These are phyloP conservation scores for Erythrophleum fordii DNA, from an alignment of 306 rosid species.

Conservation along the genomic window DNA sequence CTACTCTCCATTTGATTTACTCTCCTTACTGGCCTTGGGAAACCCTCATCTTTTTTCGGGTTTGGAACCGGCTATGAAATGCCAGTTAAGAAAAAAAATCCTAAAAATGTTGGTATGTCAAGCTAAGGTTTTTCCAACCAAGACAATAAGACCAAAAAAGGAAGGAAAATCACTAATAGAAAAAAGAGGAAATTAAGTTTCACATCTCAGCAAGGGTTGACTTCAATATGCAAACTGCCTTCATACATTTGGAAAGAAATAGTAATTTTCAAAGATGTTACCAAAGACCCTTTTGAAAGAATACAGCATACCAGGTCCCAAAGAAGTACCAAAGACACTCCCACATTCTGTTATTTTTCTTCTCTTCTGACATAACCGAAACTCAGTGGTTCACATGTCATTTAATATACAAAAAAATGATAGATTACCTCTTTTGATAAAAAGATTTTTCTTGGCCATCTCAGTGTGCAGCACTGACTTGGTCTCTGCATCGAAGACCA, in stretches of 20 bases:
- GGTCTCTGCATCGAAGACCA: slow-evolving; percentile 85
- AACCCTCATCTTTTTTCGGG: too few species aligned
- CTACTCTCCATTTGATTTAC: too few species aligned
- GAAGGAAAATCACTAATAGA: not conserved
- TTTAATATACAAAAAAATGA: not conserved
- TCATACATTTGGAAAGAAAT: not conserved
- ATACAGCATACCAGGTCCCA: not conserved
- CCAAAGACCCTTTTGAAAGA: not conserved
- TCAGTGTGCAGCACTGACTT: slow-evolving; percentile 92
- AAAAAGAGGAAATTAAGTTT: not conserved
- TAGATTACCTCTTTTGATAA: slow-evolving; percentile 72
- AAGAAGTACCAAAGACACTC: not conserved
- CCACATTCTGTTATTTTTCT: not conserved
- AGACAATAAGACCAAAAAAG: not conserved
- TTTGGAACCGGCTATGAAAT: too few species aligned
- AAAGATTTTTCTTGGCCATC: slow-evolving; percentile 98
- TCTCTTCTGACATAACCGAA: not conserved
- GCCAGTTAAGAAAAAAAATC: too few species aligned
- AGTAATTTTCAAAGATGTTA: not conserved
- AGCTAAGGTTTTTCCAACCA: not conserved
- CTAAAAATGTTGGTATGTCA: not conserved
- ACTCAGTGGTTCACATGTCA: not conserved
- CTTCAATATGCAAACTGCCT: not conserved
- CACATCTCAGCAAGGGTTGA: not conserved
- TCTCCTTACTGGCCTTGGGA: too few species aligned